These are phyloP conservation scores for Drechslerella dactyloides DNA, from an alignment of 2,329 filamentous ascomycete species.

Conservation along the genomic window DNA sequence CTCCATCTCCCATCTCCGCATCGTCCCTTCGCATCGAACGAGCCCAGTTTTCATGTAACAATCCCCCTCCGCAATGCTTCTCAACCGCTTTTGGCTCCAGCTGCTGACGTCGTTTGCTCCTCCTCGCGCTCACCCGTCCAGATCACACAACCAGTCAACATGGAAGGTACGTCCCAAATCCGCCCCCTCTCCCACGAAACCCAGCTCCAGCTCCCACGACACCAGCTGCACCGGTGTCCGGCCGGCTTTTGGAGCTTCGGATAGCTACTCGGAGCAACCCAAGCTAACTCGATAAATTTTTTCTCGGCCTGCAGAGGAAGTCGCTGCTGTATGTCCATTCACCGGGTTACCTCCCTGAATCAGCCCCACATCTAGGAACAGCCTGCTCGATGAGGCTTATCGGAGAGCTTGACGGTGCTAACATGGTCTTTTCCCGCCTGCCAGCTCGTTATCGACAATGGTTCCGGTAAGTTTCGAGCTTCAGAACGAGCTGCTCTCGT, in stretches of 20 bases:
- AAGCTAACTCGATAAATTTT: conserved; percentile 60
- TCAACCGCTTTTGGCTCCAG: conserved; percentile 40
- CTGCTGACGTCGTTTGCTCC: conserved; percentile 43
- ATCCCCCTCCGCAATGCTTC: conserved; percentile 54
- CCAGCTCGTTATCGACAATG: conserved; percentile 99
- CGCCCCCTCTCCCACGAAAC: conserved; percentile 50
- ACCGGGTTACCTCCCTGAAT: conserved; percentile 43
- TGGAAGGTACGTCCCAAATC: conserved; percentile 68
- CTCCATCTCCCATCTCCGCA: conserved; percentile 55
- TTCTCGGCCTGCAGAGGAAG: conserved; percentile 79
- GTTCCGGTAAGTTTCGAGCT: conserved; percentile 71
- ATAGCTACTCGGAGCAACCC: conserved; percentile 25
- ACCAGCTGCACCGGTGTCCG: conserved; percentile 41
- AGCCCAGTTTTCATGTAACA: conserved; percentile 49
- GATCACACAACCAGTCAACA: conserved; percentile 61
- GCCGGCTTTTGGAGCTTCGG: conserved; percentile 22
- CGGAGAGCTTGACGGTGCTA: conserved; percentile 49
- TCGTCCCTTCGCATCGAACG: conserved; percentile 31
- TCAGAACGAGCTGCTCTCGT: conserved; percentile 57
- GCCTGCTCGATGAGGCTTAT: conserved; percentile 47
- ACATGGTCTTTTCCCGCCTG: conserved; percentile 42
- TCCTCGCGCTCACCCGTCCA: conserved; percentile 32
- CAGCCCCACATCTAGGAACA: conserved; percentile 38
- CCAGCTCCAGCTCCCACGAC: conserved; percentile 36
- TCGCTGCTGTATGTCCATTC: conserved; percentile 71